Percentiles rank a stretch among this genome's conserved stretches.
These are phyloP conservation scores for Mortierella sp. DNA, from an alignment of 371 early-diverging fungal species.

Conservation along the genomic window DNA sequence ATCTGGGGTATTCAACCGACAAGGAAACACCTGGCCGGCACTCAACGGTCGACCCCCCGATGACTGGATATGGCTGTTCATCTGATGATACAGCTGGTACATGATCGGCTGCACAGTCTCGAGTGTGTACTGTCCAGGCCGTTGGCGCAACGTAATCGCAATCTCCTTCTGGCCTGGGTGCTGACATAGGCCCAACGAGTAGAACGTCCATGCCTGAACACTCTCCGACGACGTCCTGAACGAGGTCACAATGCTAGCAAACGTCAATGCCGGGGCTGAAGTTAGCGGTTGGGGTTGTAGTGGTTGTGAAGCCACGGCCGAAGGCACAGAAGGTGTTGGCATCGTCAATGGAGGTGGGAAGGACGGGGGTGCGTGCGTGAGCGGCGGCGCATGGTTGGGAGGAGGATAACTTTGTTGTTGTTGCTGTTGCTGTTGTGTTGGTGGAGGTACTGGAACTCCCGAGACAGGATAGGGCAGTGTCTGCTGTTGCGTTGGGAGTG, in stretches of 20 bases:
- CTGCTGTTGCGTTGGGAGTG: slow-evolving; percentile 15
- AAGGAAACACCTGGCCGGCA: slow-evolving; percentile 40
- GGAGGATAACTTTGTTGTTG: not conserved
- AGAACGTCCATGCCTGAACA: slow-evolving; percentile 46
- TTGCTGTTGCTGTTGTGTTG: not conserved
- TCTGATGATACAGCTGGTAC: slow-evolving; percentile 42
- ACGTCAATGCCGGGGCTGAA: slow-evolving; percentile 25
- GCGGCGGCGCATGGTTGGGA: not conserved
- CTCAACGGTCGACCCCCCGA: slow-evolving; percentile 29
- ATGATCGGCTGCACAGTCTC: slow-evolving; percentile 41
- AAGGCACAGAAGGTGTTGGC: not conserved
- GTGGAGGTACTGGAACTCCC: not conserved
- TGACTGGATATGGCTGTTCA: slow-evolving; percentile 34
- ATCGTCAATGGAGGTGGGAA: not conserved
- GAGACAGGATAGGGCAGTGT: slow-evolving; percentile 26
- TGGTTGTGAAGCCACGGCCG: not conserved
- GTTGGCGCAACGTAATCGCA: slow-evolving; percentile 47
- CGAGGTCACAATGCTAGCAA: slow-evolving; percentile 46
- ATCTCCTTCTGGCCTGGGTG: slow-evolving; percentile 52
- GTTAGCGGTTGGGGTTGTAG: not conserved
- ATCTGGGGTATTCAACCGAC: slow-evolving; percentile 42
- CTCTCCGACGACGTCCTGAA: slow-evolving; percentile 53
- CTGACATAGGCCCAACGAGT: slow-evolving; percentile 35
- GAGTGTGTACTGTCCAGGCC: slow-evolving; percentile 37
- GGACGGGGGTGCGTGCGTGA: not conserved